These are phyloP conservation scores for Botrytis squamosa DNA, from an alignment of 2,329 filamentous ascomycete genomes.

Conservation along the genomic window DNA sequence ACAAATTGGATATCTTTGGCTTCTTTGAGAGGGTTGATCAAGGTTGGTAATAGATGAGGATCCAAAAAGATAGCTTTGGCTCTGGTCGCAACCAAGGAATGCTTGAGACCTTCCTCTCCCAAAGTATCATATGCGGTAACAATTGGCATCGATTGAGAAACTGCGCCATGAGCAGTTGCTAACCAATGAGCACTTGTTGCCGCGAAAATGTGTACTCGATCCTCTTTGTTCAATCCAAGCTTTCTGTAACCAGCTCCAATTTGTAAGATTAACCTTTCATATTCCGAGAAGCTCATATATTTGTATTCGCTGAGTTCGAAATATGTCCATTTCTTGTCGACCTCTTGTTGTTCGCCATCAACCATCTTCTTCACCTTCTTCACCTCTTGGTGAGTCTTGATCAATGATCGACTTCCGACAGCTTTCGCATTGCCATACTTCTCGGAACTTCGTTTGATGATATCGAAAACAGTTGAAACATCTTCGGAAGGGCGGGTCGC, in stretches of 20 bases:
- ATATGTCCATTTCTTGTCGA: conserved; percentile 84
- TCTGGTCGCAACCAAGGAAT: conserved; percentile 78
- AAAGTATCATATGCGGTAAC: conserved; percentile 95
- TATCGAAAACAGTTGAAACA: conserved; percentile 47
- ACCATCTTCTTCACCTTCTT: conserved; percentile 87
- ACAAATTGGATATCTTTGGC: conserved; percentile 52
- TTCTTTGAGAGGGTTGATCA: conserved; percentile 57
- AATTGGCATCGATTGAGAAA: conserved; percentile 84
- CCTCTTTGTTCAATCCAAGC: conserved; percentile 63
- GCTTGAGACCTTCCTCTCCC: conserved; percentile 76
- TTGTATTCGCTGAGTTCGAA: conserved; percentile 78
- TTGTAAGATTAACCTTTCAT: conserved; percentile 65
- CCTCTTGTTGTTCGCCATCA: conserved; percentile 72
- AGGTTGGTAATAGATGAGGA: conserved; percentile 66
- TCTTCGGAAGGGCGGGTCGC: conserved; percentile 52
- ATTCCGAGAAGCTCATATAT: conserved; percentile 74
- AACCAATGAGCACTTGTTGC: conserved; percentile 59
- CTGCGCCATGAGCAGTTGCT: conserved; percentile 50
- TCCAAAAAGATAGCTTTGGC: conserved; percentile 85
- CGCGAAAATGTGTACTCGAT: conserved; percentile 75
- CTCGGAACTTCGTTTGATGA: conserved; percentile 64
- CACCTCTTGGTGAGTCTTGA: conserved; percentile 74
- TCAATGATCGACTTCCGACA: conserved; percentile 67
- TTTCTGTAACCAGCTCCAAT: conserved; percentile 69
- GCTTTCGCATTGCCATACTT: conserved; percentile 62